Percentiles rank a stretch among this genome's conserved stretches.
Conservation (phyloP, 306 rosid species). For the Lathyrus oleraceus region DNA sequence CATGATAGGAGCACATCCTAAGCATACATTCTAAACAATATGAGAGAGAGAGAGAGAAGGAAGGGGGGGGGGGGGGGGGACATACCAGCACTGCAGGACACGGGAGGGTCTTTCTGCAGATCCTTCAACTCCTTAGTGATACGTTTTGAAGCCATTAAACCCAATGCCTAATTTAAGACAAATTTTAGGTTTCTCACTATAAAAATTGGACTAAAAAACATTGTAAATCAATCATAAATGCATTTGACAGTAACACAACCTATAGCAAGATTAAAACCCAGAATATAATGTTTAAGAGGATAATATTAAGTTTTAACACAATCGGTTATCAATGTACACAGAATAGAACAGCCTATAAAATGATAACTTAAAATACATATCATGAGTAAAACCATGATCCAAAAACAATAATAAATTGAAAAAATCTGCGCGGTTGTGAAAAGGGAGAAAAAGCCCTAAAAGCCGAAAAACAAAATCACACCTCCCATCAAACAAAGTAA, state of each 20-base stretch:
- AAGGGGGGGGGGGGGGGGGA: too few relatives aligned
- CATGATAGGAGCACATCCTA: too few relatives aligned
- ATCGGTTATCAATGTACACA: neutral
- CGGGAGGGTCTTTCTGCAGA: conserved; percentile 68
- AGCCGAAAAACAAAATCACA: neutral
- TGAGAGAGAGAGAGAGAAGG: too few relatives aligned
- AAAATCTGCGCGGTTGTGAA: neutral
- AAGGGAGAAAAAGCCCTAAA: neutral
- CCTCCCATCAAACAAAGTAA: neutral
- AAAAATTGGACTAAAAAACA: neutral
- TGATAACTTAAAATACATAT: neutral
- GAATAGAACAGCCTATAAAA: neutral
- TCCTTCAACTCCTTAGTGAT: conserved; percentile 72
- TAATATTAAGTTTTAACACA: neutral
- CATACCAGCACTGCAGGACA: conserved; percentile 73
- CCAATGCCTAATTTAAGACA: neutral
- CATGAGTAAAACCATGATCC: neutral
- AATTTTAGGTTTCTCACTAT: neutral
- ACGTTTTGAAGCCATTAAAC: conserved; percentile 62
- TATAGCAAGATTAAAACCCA: neutral
- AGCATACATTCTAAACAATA: too few relatives aligned
- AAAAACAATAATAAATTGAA: neutral
- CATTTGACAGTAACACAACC: neutral
- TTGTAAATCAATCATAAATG: neutral
- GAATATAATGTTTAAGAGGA: too few relatives aligned